Evolutionary conservation across 768 basidiomycete genomes (phyloP), one percentile per base, ranked within the genome.

Genomic region (Termitomyces sp.): DNA sequence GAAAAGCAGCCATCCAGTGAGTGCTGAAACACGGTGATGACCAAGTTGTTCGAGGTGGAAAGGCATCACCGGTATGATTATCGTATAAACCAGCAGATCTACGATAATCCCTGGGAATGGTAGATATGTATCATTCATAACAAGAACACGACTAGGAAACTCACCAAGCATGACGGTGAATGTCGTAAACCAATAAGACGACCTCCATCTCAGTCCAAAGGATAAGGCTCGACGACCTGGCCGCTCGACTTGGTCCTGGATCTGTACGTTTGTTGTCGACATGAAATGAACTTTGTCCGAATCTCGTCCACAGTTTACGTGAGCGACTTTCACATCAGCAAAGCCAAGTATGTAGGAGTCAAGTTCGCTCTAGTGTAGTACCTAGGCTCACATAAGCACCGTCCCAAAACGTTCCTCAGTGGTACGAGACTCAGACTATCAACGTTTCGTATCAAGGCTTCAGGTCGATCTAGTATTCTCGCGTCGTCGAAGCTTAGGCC

Each of bases 11-110:
- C 86, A 89, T 35, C 86, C 86, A 0, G 82, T 78, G 35, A 79
- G 76, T 2, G 77, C 74, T 38, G 85, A 86, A 24, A 85, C 78
- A 12, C 72, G 58, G 8, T 68, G 66, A 59, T 82, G 83, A 0
- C 76, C 71, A 51, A 87, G 75, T 6, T 59, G 68, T 65, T 86
- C 79, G 24, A 88, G 79, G 38, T 84, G 85, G 66, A 87, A 88
- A 1, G 87, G 86, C 59, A 87, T 77, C 35, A 87, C 84, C 9
- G 87, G 86, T 36, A 87, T 81, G 59, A 87, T 82, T 32, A 84
- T 75, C 4, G 85, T 83, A 65, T 87, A 88, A 11, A 84, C 81
- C n/a, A 87, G 70, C 1, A 85, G 66, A 68, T 88, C 87, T 1
- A 80, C 81, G 15, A 74, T 73, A 40, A 81, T 69, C 4, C 80